These are phyloP conservation scores for Arctium lappa DNA, from an alignment of 129 eudicot genomes.

Conservation along the genomic window DNA sequence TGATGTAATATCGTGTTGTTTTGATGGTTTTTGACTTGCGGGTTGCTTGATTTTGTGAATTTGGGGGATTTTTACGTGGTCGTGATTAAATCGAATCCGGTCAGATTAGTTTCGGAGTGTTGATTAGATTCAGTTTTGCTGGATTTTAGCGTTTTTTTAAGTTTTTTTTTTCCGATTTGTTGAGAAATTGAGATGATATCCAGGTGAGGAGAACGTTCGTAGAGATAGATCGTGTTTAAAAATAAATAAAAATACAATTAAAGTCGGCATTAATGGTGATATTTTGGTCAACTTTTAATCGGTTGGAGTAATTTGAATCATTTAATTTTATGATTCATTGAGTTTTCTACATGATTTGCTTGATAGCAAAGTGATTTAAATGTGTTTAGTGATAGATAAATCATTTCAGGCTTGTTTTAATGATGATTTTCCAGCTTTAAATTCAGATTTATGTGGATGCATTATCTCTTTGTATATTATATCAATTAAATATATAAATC, in stretches of 20 bases:
- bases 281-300: slow-evolving; percentile 25
- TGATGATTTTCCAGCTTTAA: slow-evolving; percentile 21
- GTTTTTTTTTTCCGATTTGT: background rate
- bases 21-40: background rate
- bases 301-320: slow-evolving; percentile 14
- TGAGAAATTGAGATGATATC: slow-evolving; percentile 8
- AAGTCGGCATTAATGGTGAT: slow-evolving; percentile 21
- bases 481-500: slow-evolving; percentile 16
- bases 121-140: slow-evolving; percentile 15
- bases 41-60: background rate
- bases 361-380: slow-evolving; percentile 18
- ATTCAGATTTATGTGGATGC: slow-evolving; percentile 21
- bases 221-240: slow-evolving; percentile 15
- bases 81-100: background rate
- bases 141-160: background rate
- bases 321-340: slow-evolving; percentile 13
- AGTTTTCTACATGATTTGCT: slow-evolving; percentile 11
- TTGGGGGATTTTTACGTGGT: background rate
- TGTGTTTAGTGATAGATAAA: slow-evolving; percentile 24
- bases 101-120: slow-evolving; percentile 8
- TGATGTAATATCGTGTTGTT: slow-evolving; percentile 8
- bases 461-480: slow-evolving; percentile 2
- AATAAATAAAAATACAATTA: background rate
- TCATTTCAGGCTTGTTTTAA: slow-evolving; percentile 4
- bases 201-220: background rate